These are phyloP conservation scores for Tetragonia tetragonoides DNA, from an alignment of 148 eudicot genomes.

Conservation along the genomic window DNA sequence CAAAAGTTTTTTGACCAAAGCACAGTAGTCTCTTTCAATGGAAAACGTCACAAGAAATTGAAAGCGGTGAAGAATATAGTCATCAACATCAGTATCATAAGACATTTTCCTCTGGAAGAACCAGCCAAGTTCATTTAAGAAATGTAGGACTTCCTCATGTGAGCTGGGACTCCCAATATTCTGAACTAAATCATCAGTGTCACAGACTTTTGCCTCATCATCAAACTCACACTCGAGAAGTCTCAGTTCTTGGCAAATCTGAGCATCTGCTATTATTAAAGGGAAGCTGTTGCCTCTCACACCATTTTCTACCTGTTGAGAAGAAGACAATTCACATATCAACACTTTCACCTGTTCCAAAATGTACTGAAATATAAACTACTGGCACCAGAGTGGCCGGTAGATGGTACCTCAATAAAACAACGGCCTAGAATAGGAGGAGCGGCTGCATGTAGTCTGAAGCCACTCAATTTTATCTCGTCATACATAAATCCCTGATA, in stretches of 20 bases:
- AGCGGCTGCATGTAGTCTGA: conserved; percentile 39
- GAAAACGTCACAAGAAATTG: conserved; percentile 36
- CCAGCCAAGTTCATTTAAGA: conserved; percentile 39
- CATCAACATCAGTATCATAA: conserved; percentile 19
- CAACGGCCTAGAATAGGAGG: conserved; percentile 54
- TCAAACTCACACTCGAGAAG: conserved; percentile 60
- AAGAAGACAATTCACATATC: conserved; percentile 6
- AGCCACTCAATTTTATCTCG: conserved; percentile 43
- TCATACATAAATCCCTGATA: conserved; percentile 36
- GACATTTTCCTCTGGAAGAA: conserved; percentile 34
- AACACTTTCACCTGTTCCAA: background rate
- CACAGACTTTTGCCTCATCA: conserved; percentile 30
- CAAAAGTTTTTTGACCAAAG: conserved; percentile 31
- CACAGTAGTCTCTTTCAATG: conserved; percentile 36
- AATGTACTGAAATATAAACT: background rate
- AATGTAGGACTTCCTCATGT: conserved; percentile 26
- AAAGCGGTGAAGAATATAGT: conserved; percentile 26
- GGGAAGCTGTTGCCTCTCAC: conserved; percentile 66
- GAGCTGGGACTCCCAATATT: conserved; percentile 23
- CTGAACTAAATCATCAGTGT: conserved; percentile 15
- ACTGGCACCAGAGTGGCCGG: background rate
- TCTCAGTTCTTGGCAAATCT: conserved; percentile 67
- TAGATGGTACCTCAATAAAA: conserved; percentile 68
- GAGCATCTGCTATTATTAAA: conserved; percentile 62
- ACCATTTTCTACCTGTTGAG: conserved; percentile 76